Evolutionary conservation across 345 rosid genomes (phyloP).

Genomic region (Eucalyptus decipiens): DNA sequence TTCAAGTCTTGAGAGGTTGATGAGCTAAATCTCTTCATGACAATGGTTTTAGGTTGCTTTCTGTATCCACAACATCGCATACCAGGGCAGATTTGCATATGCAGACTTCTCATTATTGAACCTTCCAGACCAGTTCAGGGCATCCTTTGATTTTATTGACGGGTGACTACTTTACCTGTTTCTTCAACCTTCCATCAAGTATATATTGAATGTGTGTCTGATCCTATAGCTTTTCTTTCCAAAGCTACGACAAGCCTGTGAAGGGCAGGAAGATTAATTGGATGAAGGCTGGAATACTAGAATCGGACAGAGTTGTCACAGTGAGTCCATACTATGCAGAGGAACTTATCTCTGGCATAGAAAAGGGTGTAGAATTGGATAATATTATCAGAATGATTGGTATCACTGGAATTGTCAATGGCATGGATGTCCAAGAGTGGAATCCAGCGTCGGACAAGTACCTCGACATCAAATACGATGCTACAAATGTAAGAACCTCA

Average conservation of each 20-base stretch:
- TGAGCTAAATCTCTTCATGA: neutral
- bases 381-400: slow-evolving; percentile 35
- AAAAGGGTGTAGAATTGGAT: slow-evolving; percentile 81
- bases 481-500: slow-evolving; percentile 40
- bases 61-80: slow-evolving; percentile 96
- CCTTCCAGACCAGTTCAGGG: slow-evolving; percentile 58
- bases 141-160: slow-evolving; percentile 82
- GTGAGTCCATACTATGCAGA: slow-evolving; percentile 84
- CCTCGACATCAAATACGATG: slow-evolving; percentile 52
- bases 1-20: neutral
- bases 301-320: slow-evolving; percentile 63
- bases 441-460: slow-evolving; percentile 73
- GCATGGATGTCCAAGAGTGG: slow-evolving; percentile 99
- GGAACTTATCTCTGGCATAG: slow-evolving; percentile 71
- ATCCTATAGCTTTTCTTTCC: neutral
- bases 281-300: slow-evolving; percentile 91
- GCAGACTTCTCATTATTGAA: slow-evolving; percentile 57
- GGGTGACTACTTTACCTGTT: slow-evolving; percentile 21
- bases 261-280: slow-evolving; percentile 95
- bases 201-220: neutral
- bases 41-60: slow-evolving; percentile 52
- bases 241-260: slow-evolving; percentile 57
- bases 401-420: slow-evolving; percentile 70
- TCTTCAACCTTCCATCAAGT: neutral
- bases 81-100: slow-evolving; percentile 78